These are phyloP conservation scores for Jacaranda mimosifolia DNA, from an alignment of 257 asterid genomes.

Conservation along the genomic window DNA sequence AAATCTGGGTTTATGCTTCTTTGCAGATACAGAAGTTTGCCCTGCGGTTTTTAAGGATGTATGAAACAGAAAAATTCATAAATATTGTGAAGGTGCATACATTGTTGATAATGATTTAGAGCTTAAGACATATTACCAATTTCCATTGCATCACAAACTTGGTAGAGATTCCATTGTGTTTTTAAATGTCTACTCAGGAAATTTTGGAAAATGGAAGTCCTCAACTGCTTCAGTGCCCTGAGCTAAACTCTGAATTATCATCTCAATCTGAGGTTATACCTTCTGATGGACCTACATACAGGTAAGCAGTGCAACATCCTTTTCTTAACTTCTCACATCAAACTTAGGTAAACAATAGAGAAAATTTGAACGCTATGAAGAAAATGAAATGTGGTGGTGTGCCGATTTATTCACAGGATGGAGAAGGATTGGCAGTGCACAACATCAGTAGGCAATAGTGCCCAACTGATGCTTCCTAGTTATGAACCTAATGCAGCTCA, in stretches of 20 bases:
- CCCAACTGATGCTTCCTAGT: slow-evolving; percentile 40
- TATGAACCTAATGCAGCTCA: slow-evolving; percentile 38
- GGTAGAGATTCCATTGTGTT: slow-evolving; percentile 22
- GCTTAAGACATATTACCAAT: not conserved
- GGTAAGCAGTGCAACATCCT: slow-evolving; percentile 42
- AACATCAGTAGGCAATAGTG: slow-evolving; percentile 49
- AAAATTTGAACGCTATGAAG: not conserved
- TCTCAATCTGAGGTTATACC: slow-evolving; percentile 73
- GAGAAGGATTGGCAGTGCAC: slow-evolving; percentile 41
- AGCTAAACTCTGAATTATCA: slow-evolving; percentile 52
- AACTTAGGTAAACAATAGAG: slow-evolving; percentile 15
- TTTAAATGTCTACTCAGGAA: slow-evolving; percentile 51
- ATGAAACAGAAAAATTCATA: slow-evolving; percentile 72
- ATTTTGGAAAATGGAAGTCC: slow-evolving; percentile 49
- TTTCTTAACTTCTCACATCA: slow-evolving; percentile 22
- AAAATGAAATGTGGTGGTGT: slow-evolving; percentile 23
- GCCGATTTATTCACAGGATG: slow-evolving; percentile 48
- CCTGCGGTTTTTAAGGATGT: slow-evolving; percentile 56
- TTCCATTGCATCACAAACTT: slow-evolving; percentile 29
- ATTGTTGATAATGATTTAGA: slow-evolving; percentile 7
- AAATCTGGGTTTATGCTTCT: slow-evolving; percentile 18
- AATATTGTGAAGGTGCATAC: slow-evolving; percentile 64
- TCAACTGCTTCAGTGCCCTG: slow-evolving; percentile 45
- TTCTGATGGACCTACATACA: slow-evolving; percentile 51
- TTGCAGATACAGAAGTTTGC: slow-evolving; percentile 82